Conservation (phyloP, 2,329 filamentous ascomycete species). For the Trichothecium roseum region DNA sequence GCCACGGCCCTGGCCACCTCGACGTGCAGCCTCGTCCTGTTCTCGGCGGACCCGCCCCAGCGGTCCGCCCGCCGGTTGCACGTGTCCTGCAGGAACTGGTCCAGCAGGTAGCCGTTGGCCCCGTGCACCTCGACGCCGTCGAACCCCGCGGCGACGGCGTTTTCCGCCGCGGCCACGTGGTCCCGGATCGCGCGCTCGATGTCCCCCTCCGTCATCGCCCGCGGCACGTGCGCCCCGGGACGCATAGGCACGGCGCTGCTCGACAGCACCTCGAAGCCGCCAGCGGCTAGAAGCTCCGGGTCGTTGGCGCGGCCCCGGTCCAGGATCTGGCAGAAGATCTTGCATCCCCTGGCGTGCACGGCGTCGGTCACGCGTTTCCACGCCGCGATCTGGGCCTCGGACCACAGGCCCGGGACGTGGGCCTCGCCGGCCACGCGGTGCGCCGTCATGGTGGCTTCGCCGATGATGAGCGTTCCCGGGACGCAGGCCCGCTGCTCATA, state of each 20-base stretch:
- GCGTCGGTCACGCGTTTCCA: conserved; percentile 51
- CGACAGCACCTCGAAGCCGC: conserved; percentile 3
- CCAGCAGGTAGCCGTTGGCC: conserved; percentile 27
- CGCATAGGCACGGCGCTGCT: conserved; percentile 14
- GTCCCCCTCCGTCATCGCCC: conserved; percentile 52
- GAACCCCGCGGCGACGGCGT: conserved; percentile 48
- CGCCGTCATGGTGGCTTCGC: conserved; percentile 37
- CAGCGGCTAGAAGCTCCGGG: background rate
- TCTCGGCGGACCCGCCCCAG: conserved; percentile 21
- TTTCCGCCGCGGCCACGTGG: conserved; percentile 41
- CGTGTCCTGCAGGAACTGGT: conserved; percentile 28
- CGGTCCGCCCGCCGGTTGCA: conserved; percentile 29
- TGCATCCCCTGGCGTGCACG: conserved; percentile 50
- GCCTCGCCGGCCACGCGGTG: conserved; percentile 26
- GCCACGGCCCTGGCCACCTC: conserved; percentile 38
- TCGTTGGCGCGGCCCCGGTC: conserved; percentile 23
- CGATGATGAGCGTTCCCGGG: conserved; percentile 29
- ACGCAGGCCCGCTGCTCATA: conserved; percentile 29
- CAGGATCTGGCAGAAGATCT: conserved; percentile 51
- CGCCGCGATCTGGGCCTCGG: conserved; percentile 37
- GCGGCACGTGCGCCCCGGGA: conserved; percentile 33
- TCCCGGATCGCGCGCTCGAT: conserved; percentile 51
- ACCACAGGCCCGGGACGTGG: conserved; percentile 45
- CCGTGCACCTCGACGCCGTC: conserved; percentile 30
- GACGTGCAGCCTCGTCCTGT: conserved; percentile 37